phyloP scores from a whole-genome alignment of 2,329 filamentous ascomycete species.

The Zelopaecilomyces penicillatus region DNA sequence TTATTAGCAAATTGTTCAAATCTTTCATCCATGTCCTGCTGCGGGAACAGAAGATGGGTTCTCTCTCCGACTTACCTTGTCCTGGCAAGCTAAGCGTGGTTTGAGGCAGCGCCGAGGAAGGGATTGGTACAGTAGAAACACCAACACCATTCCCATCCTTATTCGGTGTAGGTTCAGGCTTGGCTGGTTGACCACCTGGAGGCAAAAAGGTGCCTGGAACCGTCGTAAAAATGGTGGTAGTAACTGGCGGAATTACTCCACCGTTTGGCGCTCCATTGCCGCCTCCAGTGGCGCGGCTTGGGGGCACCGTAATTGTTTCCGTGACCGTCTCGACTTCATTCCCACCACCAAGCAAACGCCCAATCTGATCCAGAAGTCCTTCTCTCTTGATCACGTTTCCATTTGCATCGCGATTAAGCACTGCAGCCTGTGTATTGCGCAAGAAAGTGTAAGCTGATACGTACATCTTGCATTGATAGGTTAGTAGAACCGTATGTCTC shows the following conservation, averaged over 20 bases:
- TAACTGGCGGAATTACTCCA: not conserved
- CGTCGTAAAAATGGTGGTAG: constrained; percentile 1
- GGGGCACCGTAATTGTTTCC: not conserved
- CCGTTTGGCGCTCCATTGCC: not conserved
- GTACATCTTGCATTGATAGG: too few species aligned
- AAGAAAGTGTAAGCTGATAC: too few species aligned
- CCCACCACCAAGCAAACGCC: constrained; percentile 6
- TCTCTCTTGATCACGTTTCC: constrained; percentile 3
- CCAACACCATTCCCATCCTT: constrained; percentile 19
- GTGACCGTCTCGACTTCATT: not conserved
- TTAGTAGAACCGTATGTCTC: not conserved
- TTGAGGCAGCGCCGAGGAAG: constrained; percentile 17
- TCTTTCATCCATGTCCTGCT: not conserved
- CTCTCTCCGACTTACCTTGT: not conserved
- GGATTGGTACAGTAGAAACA: constrained; percentile 22
- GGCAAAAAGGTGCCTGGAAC: not conserved
- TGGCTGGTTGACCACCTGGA: not conserved
- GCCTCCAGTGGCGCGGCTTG: not conserved
- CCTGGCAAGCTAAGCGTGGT: constrained; percentile 15
- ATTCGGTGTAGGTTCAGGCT: constrained; percentile 7
- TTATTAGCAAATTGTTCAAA: not conserved
- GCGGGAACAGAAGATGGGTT: too few species aligned
- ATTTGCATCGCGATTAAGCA: constrained; percentile 1
- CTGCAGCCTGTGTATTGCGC: constrained; percentile 5
- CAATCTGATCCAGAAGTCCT: constrained; percentile 8